Base-by-base conservation (phyloP, 2,329 filamentous ascomycete genomes). In the Microascus cirrosus region DNA sequence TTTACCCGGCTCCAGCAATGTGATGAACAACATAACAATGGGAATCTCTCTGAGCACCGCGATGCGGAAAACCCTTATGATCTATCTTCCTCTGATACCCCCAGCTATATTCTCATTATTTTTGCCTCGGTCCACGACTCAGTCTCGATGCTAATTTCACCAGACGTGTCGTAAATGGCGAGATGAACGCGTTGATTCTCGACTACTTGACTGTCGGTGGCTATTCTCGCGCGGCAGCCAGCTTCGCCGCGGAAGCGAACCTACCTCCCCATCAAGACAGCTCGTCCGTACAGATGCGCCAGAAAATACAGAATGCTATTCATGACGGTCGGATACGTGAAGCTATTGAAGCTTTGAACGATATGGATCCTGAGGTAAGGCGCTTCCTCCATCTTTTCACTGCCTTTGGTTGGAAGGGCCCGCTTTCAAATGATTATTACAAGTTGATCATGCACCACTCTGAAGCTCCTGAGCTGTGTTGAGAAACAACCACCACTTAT, bases 361-460 rank as follows among this genome's bases (percentile, higher is more conserved):
- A 96, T 63, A 76, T 95, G 36, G 90, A 96, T 64, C 89, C 91
- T 64, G 85, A 94, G 82, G 94, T 99, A 85, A 74, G 89, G 69
- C 39, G 11, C 12, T 42, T 32, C 20, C 54, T 12, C 25, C 52
- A 3, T 59, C 55, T 56, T 57, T 50, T 13, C 18, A 32, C 42
- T 35, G 59, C 54, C 42, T 25, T 54, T 55, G 53, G 61, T 59
- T 22, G n/a, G 45, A 24, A 20, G 11, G 22, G 11, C 22, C 55
- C 53, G 61, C 64, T 60, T 76, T 82, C 80, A 50, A 50, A 92
- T 94, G 94, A 99, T 99, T 96, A 96, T 89, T 20, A 79, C 68
- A 71, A 81, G 80, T 87, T 92, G 85, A 95, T 80, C 93, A 99
- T 99, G 94, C 94, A 99, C 94, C 94, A 99, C 94, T 91, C 94